These are phyloP conservation scores for Trichaptum fuscoviolaceum DNA, from an alignment of 768 basidiomycete species.

Conservation along the genomic window DNA sequence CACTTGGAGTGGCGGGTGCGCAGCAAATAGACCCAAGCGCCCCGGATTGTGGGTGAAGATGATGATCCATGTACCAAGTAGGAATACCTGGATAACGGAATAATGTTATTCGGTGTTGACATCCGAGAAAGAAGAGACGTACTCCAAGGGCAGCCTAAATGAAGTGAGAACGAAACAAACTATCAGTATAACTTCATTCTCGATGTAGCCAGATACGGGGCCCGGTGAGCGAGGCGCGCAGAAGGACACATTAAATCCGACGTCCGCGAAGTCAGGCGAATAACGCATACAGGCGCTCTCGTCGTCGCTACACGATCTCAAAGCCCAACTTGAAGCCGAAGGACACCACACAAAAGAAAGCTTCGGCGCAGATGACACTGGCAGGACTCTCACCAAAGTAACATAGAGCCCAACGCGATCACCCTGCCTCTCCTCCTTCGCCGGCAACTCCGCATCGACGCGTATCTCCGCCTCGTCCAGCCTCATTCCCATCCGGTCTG, in stretches of 20 bases:
- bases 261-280: neutral
- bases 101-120: neutral
- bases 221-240: neutral
- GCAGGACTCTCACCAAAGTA: neutral
- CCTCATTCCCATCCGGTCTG: neutral
- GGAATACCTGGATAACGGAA: slow-evolving; percentile 16
- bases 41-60: slow-evolving; percentile 15
- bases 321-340: neutral
- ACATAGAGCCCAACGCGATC: neutral
- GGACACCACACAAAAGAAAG: neutral
- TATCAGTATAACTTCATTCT: neutral
- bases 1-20: slow-evolving; percentile 28
- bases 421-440: neutral
- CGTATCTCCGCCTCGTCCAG: neutral
- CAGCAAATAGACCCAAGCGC: slow-evolving; percentile 24
- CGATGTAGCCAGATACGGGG: neutral
- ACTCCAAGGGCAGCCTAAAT: neutral
- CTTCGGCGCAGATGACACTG: too few relatives aligned
- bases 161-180: neutral
- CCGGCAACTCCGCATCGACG: neutral
- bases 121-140: neutral
- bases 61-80: slow-evolving; percentile 22
- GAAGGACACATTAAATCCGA: neutral
- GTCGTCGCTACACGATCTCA: neutral
- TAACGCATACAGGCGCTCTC: neutral